Conservation (phyloP, 345 rosid genomes). For the Boechera stricta region DNA sequence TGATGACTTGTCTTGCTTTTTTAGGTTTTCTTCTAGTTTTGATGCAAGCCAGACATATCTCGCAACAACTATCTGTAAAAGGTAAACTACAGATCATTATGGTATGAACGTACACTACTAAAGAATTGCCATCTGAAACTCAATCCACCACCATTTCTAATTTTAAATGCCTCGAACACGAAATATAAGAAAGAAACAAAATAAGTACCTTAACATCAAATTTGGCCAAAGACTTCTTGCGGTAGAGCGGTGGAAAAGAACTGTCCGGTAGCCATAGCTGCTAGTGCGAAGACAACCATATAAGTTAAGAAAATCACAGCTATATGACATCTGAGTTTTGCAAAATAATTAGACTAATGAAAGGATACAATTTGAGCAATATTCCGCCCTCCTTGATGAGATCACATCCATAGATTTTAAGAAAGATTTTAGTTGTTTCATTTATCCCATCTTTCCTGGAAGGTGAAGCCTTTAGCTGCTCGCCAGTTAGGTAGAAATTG, state of each 20-base stretch:
- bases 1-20: conserved; percentile 88
- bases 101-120: neutral
- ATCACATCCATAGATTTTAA: conserved; percentile 92
- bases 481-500: conserved; percentile 83
- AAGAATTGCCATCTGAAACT: neutral
- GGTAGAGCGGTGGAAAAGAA: conserved; percentile 86
- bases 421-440: conserved; percentile 69
- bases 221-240: conserved; percentile 94
- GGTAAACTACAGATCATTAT: conserved; percentile 13
- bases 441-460: conserved; percentile 93
- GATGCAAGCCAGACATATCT: conserved; percentile 94
- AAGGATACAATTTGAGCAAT: conserved; percentile 78
- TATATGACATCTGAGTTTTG: neutral
- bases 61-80: conserved; percentile 83
- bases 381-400: conserved; percentile 93
- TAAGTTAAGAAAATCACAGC: conserved; percentile 30
- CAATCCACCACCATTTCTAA: neutral
- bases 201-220: conserved; percentile 76
- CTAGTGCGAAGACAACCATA: conserved; percentile 41
- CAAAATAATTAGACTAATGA: conserved; percentile 7
- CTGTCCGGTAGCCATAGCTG: conserved; percentile 99
- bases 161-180: neutral
- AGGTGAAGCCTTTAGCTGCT: conserved; percentile 71
- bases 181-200: conserved; percentile 7
- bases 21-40: conserved; percentile 82